Percentiles rank a stretch among this genome's conserved stretches.
Evolutionary conservation across 495 filamentous ascomycete genomes (phyloP).

Genomic region (Hypoxylon trugodes): DNA sequence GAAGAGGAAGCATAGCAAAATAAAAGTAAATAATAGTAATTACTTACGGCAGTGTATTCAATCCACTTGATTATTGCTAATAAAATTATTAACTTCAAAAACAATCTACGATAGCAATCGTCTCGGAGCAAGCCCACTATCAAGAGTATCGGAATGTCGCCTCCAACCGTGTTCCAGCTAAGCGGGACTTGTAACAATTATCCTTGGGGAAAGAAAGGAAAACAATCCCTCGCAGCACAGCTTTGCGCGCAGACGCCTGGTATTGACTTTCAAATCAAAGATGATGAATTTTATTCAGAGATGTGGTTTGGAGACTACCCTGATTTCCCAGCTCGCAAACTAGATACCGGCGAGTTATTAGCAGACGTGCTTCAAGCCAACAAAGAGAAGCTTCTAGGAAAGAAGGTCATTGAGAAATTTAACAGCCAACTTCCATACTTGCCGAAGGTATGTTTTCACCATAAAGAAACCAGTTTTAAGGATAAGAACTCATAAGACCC

Average conservation of each 20-base stretch:
- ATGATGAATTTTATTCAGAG: slow-evolving; percentile 69
- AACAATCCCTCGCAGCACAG: slow-evolving; percentile 73
- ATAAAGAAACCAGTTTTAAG: background rate
- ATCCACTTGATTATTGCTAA: too few species aligned
- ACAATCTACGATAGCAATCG: too few species aligned
- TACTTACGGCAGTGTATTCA: too few species aligned
- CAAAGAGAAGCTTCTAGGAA: slow-evolving; percentile 69
- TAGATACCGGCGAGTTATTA: slow-evolving; percentile 69
- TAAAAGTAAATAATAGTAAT: background rate
- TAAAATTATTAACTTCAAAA: too few species aligned
- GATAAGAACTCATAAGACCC: background rate
- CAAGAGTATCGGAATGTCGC: slow-evolving; percentile 24
- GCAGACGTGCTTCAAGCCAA: slow-evolving; percentile 71
- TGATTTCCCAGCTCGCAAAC: slow-evolving; percentile 68
- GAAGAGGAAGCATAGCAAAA: background rate
- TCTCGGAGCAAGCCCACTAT: too few species aligned
- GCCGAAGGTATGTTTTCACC: slow-evolving; percentile 64
- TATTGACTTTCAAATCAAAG: slow-evolving; percentile 72
- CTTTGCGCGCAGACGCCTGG: slow-evolving; percentile 73
- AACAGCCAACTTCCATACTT: slow-evolving; percentile 75
- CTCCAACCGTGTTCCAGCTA: slow-evolving; percentile 57
- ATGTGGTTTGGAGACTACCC: slow-evolving; percentile 90
- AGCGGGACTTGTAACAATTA: slow-evolving; percentile 64
- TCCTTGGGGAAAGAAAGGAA: slow-evolving; percentile 75
- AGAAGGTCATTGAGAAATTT: slow-evolving; percentile 68